These are phyloP conservation scores for Obba rivulosa DNA, from an alignment of 768 basidiomycete species.

Conservation along the genomic window DNA sequence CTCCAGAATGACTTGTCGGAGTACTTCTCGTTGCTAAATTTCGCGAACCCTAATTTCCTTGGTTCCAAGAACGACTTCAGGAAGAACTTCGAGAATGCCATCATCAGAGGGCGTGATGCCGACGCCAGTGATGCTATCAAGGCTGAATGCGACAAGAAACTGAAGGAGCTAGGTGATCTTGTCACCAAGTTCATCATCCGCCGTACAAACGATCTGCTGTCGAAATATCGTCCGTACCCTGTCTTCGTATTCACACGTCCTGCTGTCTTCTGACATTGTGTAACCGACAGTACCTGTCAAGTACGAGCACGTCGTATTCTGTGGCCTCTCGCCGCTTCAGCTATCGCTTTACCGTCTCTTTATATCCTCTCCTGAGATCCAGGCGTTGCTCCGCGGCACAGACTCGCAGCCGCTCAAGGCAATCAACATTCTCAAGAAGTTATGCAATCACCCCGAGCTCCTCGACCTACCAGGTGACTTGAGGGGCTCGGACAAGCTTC, in stretches of 20 bases:
- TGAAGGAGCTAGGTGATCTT: slow-evolving; percentile 82
- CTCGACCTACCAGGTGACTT: slow-evolving; percentile 83
- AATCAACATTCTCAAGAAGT: slow-evolving; percentile 90
- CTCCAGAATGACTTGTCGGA: slow-evolving; percentile 86
- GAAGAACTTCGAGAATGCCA: slow-evolving; percentile 91
- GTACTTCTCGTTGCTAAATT: slow-evolving; percentile 90
- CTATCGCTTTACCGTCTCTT: slow-evolving; percentile 82
- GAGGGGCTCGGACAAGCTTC: slow-evolving; percentile 70
- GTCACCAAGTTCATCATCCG: slow-evolving; percentile 95
- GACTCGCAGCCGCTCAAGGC: slow-evolving; percentile 95
- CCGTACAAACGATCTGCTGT: slow-evolving; percentile 88
- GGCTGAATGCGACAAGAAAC: slow-evolving; percentile 79
- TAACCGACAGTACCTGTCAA: slow-evolving; percentile 83
- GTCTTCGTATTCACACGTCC: not conserved
- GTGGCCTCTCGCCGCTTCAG: slow-evolving; percentile 79
- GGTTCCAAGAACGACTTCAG: slow-evolving; percentile 88
- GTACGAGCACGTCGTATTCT: slow-evolving; percentile 98
- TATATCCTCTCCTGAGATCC: slow-evolving; percentile 90
- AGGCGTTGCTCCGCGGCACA: slow-evolving; percentile 78
- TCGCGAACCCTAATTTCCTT: slow-evolving; percentile 87
- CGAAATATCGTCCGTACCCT: slow-evolving; percentile 77
- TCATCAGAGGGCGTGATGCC: slow-evolving; percentile 87
- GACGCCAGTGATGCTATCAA: slow-evolving; percentile 76
- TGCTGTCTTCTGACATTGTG: slow-evolving; percentile 3
- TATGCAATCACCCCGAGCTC: slow-evolving; percentile 93